Percentiles rank a stretch among this genome's conserved stretches.
Evolutionary conservation across 208 protist species (phyloP).

Genomic region (Phytomonas francai): DNA sequence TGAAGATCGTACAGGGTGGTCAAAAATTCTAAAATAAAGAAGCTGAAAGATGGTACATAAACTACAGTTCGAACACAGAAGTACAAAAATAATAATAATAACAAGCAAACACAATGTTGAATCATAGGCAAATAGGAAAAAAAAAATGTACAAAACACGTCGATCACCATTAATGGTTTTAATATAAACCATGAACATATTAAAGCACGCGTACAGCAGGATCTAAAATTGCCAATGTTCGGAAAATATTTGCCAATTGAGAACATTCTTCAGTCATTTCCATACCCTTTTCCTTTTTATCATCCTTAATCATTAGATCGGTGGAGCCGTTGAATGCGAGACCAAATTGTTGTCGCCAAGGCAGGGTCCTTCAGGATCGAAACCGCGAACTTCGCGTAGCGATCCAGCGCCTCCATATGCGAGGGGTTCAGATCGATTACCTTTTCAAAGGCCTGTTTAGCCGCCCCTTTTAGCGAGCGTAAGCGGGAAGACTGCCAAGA

Average conservation of each 20-base stretch:
- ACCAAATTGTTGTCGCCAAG: constrained; percentile 33
- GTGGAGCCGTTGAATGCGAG: constrained; percentile 26
- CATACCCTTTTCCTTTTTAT: not conserved
- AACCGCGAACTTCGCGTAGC: constrained; percentile 63
- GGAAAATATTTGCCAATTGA: not conserved
- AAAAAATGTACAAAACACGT: constrained; percentile 6
- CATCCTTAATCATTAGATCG: constrained; percentile 8
- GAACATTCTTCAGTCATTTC: not conserved
- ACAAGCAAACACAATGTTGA: constrained; percentile 13
- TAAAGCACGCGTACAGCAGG: not conserved
- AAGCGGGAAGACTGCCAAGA: constrained; percentile 24
- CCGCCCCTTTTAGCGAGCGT: constrained; percentile 27
- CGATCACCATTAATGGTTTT: not conserved
- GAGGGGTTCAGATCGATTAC: constrained; percentile 26
- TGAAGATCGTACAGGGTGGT: too few relatives aligned
- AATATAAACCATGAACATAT: not conserved
- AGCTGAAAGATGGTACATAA: not conserved
- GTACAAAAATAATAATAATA: constrained; percentile 12
- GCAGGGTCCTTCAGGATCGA: constrained; percentile 41
- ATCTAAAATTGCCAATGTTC: not conserved
- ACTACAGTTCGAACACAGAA: not conserved
- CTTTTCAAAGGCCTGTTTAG: constrained; percentile 37
- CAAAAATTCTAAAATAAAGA: constrained; percentile 1
- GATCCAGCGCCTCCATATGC: constrained; percentile 31
- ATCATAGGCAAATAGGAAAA: constrained; percentile 6